Evolutionary conservation across 768 basidiomycete genomes (phyloP).

Genomic region (Nidularia pulvinata): DNA sequence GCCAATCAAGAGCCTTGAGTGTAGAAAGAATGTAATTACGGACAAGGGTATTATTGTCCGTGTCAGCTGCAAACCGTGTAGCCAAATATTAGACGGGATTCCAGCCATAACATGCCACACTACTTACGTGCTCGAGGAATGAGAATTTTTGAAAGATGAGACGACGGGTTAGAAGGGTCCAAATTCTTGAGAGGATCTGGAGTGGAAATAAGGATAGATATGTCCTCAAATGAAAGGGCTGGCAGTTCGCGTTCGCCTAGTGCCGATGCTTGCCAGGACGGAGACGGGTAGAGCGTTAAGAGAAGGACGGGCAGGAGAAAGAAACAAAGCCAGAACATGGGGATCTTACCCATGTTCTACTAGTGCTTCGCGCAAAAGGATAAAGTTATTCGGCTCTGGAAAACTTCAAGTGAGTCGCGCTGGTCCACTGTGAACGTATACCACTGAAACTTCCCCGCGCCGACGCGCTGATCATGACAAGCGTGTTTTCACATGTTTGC

Average conservation of each 20-base stretch:
- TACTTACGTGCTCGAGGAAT: constrained; percentile 81
- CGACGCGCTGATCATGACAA: too few species aligned
- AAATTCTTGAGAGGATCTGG: constrained; percentile 69
- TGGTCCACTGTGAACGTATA: background rate
- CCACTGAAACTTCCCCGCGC: background rate
- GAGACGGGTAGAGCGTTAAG: constrained; percentile 4
- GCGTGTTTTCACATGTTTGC: too few species aligned
- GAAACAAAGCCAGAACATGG: background rate
- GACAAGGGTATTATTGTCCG: constrained; percentile 79
- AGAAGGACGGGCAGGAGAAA: constrained; percentile 5
- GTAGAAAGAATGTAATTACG: constrained; percentile 79
- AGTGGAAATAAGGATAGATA: constrained; percentile 47
- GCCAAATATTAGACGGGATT: too few species aligned
- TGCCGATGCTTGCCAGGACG: constrained; percentile 23
- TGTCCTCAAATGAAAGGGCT: constrained; percentile 48
- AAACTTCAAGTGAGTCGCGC: constrained; percentile 1
- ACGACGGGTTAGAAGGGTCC: constrained; percentile 61
- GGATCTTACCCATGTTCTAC: background rate
- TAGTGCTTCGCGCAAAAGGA: too few species aligned
- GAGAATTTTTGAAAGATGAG: constrained; percentile 81
- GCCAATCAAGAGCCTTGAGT: constrained; percentile 78
- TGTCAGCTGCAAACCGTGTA: constrained; percentile 47
- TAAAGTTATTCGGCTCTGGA: too few species aligned
- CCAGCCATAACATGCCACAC: background rate
- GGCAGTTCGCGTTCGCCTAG: constrained; percentile 39